Evolutionary conservation across 768 basidiomycete species (phyloP), one percentile per base, ranked within the genome.

Genomic region (Podaxis mareebaensis): DNA sequence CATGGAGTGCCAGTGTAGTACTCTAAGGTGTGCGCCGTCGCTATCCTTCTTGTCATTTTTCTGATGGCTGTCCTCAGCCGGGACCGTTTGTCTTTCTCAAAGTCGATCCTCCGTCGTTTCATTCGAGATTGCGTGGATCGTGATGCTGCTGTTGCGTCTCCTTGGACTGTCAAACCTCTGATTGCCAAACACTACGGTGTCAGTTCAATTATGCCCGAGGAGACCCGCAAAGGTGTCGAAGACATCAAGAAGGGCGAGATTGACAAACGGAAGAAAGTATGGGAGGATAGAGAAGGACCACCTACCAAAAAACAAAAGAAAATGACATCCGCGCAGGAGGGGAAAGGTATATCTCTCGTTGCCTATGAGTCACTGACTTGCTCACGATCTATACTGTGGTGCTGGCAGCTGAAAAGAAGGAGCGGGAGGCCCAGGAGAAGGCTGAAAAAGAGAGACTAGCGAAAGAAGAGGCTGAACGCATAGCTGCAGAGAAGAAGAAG

Each of bases 41-140:
- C 53, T 28, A n/a, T 33, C 10, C 22, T 44, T 54, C 40, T 39
- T 62, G 64, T 36, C 52, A 64, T 40, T 13, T 46, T 42, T 36
- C 56, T 63, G 60, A 20, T 30, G 54, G 38, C 49, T 54, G 51
- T 20, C 40, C 64, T 20, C 68, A 98, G 96, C 70, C 95, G 97
- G 64, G 97, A 99, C 74, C 92, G 96, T 58, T 82, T 96, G 20
- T 88, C 94, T 20, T 99, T 99, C 77, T 96, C 95, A 30, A 98
- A 99, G 75, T 95, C 95, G 17, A 96, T 99, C 68, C 85, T 99
- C 30, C 93, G 95, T 67, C 90, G 95, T 15, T 98, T 96, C 76
- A 92, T 99, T 63, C 89, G 93, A 65, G 97, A 99, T 71, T 96
- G 95, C 69, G 91, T 99, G 2, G 91, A 93, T 70, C 88, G 97